phyloP scores from a whole-genome alignment of 495 filamentous ascomycete species.

The Trichoderma gamsii region DNA sequence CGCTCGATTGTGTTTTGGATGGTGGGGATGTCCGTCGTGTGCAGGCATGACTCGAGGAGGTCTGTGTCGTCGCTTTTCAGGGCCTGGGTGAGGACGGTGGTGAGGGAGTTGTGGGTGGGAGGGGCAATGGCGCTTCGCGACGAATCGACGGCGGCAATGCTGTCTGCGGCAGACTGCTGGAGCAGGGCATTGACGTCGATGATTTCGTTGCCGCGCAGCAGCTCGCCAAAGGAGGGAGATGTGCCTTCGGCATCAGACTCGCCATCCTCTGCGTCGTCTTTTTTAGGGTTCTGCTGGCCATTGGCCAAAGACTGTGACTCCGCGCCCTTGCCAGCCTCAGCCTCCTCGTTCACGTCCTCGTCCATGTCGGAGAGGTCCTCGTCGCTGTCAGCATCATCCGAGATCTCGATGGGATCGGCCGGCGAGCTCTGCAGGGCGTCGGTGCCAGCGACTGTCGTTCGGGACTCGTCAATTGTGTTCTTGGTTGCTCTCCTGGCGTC shows the following conservation, averaged over 20 bases:
- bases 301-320: constrained; percentile 15
- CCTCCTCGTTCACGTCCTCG: constrained; percentile 9
- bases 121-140: constrained; percentile 39
- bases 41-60: constrained; percentile 88
- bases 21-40: constrained; percentile 62
- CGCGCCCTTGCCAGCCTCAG: not conserved
- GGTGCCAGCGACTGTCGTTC: constrained; percentile 51
- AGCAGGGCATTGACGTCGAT: constrained; percentile 69
- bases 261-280: constrained; percentile 33
- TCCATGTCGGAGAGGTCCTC: constrained; percentile 24
- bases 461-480: constrained; percentile 69
- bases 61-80: constrained; percentile 82
- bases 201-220: constrained; percentile 66
- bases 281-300: constrained; percentile 37
- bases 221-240: constrained; percentile 77
- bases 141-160: constrained; percentile 31
- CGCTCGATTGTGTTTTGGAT: constrained; percentile 85
- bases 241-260: constrained; percentile 42
- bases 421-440: constrained; percentile 24
- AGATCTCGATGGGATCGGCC: constrained; percentile 46
- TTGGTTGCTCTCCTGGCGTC: constrained; percentile 52
- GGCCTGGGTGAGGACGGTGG: constrained; percentile 84
- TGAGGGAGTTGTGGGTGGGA: constrained; percentile 72
- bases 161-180: constrained; percentile 28
- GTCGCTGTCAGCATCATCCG: constrained; percentile 43